A percentile compares a stretch with the other conserved stretches of the same genome.
phyloP scores from a whole-genome alignment of 352 stramenopile species.

The Globisporangium camurandrum region DNA sequence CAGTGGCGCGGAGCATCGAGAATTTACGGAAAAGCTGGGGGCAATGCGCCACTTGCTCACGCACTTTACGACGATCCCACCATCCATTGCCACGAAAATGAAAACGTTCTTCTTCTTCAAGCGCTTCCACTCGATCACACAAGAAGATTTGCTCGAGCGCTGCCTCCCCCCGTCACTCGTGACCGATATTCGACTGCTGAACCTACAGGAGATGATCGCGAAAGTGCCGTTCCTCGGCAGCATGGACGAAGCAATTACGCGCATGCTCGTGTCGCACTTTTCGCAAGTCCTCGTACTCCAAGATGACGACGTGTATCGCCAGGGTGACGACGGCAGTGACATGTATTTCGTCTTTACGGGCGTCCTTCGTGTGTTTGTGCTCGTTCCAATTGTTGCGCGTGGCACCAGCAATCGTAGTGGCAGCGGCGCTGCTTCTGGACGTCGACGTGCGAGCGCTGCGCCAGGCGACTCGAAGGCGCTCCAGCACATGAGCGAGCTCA shows the following conservation, averaged over 20 bases:
- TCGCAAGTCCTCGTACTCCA: conserved; percentile 31
- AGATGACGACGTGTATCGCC: conserved; percentile 33
- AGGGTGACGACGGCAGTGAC: conserved; percentile 39
- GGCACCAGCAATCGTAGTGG: neutral
- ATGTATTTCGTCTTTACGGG: conserved; percentile 60
- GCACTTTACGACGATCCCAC: conserved; percentile 30
- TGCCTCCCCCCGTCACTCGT: conserved; percentile 42
- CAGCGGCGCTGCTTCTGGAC: no score
- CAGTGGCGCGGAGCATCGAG: conserved; percentile 33
- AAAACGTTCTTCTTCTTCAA: conserved; percentile 48
- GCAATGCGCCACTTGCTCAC: conserved; percentile 30
- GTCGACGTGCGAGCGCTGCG: neutral
- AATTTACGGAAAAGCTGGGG: conserved; percentile 40
- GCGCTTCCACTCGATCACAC: conserved; percentile 45
- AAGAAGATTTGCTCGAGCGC: conserved; percentile 33
- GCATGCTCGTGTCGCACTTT: conserved; percentile 46
- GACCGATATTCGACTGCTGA: conserved; percentile 42
- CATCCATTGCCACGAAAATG: conserved; percentile 24
- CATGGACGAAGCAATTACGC: conserved; percentile 39
- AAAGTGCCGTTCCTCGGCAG: conserved; percentile 45
- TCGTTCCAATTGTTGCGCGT: neutral
- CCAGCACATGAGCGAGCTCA: conserved; percentile 32
- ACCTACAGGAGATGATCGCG: conserved; percentile 40
- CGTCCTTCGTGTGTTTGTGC: conserved; percentile 28
- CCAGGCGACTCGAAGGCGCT: conserved; percentile 4